Conservation (phyloP, 768 basidiomycete genomes). For the Sarcodon sp. region DNA sequence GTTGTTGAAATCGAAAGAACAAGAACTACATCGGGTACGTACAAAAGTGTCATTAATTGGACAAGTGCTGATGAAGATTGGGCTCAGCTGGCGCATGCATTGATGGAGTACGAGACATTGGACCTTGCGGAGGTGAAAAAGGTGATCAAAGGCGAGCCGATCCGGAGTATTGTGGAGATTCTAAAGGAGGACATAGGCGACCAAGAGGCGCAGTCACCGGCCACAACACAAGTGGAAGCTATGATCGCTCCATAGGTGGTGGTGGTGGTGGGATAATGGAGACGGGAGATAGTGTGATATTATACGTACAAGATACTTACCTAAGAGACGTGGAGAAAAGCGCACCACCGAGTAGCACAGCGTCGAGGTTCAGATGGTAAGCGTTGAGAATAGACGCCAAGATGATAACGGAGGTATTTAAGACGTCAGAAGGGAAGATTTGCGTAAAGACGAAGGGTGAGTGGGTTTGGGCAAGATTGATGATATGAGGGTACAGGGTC, state of each 20-base stretch:
- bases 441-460: no score
- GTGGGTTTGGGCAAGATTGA: no score
- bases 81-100: constrained; percentile 69
- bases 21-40: constrained; percentile 32
- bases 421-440: no score
- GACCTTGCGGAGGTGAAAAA: constrained; percentile 74
- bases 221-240: neutral
- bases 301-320: no score
- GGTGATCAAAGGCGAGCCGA: constrained; percentile 75
- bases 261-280: no score
- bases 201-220: neutral
- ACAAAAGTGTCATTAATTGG: neutral
- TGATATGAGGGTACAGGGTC: no score
- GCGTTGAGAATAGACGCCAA: no score
- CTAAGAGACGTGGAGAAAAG: no score
- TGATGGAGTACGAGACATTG: constrained; percentile 94
- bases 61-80: constrained; percentile 2
- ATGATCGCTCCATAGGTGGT: constrained; percentile 7
- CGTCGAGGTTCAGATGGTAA: no score
- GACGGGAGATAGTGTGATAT: no score
- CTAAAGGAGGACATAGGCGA: constrained; percentile 37
- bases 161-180: constrained; percentile 57
- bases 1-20: constrained; percentile 26
- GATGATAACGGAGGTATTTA: no score
- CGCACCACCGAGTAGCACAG: no score